Conservation (phyloP, 768 basidiomycete genomes). For the Boletus edulis region DNA sequence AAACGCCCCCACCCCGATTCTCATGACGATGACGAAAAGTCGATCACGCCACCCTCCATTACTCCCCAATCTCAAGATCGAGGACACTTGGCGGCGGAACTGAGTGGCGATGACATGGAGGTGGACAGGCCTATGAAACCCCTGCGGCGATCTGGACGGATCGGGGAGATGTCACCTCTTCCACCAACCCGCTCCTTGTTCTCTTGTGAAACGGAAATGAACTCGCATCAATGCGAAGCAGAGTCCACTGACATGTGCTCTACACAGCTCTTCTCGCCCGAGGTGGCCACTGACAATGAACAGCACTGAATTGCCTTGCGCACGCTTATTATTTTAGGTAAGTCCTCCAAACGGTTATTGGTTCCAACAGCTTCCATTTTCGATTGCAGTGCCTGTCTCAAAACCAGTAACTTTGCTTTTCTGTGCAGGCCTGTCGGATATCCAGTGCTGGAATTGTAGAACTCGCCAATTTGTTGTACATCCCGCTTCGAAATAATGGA, state of each 20-base stretch:
- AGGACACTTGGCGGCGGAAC: conserved; percentile 20
- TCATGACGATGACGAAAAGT: conserved; percentile 19
- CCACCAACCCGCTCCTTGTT: conserved; percentile 22
- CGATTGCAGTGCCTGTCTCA: conserved; percentile 18
- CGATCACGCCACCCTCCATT: conserved; percentile 16
- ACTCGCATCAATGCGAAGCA: conserved; percentile 24
- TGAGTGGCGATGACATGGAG: conserved; percentile 26
- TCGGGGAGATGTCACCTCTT: conserved; percentile 27
- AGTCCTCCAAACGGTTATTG: conserved; percentile 12
- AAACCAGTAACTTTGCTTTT: conserved; percentile 18
- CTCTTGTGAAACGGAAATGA: conserved; percentile 34
- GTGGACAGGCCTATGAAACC: conserved; percentile 37
- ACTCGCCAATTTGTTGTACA: conserved; percentile 27
- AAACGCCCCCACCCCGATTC: conserved; percentile 24
- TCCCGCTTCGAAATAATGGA: conserved; percentile 23
- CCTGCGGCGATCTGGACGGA: conserved; percentile 32
- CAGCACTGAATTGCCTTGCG: conserved; percentile 19
- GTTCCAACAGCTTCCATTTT: conserved; percentile 17
- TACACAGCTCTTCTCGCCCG: conserved; percentile 17
- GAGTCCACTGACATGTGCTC: conserved; percentile 17
- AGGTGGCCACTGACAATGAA: conserved; percentile 24
- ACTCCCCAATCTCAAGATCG: conserved; percentile 24
- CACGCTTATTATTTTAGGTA: conserved; percentile 25
- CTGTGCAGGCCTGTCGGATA: conserved; percentile 15
- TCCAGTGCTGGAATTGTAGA: conserved; percentile 24